These are phyloP conservation scores for Collybia mongolica DNA, from an alignment of 768 basidiomycete genomes.

Conservation along the genomic window DNA sequence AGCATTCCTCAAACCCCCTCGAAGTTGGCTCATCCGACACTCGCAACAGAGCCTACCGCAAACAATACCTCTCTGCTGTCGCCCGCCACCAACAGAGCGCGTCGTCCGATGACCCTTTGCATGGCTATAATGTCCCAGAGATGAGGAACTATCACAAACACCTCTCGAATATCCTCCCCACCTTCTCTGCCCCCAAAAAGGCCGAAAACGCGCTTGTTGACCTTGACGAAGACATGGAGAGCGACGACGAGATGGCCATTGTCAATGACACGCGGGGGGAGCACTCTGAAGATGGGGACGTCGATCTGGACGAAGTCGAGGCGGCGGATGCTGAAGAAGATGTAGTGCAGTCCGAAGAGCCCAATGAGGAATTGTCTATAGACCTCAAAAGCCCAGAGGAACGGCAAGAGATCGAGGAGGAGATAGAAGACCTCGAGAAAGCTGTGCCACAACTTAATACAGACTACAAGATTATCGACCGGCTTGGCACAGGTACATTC, in stretches of 20 bases:
- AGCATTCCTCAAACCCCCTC: constrained; percentile 74
- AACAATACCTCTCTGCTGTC: constrained; percentile 32
- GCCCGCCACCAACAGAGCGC: constrained; percentile 22
- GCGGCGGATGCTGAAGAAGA: constrained; percentile 32
- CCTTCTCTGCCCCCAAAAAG: constrained; percentile 9
- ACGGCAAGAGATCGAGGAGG: constrained; percentile 67
- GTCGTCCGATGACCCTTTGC: constrained; percentile 53
- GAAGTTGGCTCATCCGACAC: constrained; percentile 58
- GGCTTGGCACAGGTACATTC: constrained; percentile 96
- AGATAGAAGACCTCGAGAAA: constrained; percentile 70
- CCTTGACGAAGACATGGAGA: constrained; percentile 49
- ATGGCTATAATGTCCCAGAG: constrained; percentile 34
- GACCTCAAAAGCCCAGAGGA: constrained; percentile 62
- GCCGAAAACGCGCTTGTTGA: constrained; percentile 32
- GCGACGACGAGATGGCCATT: constrained; percentile 35
- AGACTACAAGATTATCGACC: constrained; percentile 81
- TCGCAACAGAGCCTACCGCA: constrained; percentile 41
- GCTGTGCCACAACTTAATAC: constrained; percentile 63
- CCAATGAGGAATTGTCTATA: constrained; percentile 64
- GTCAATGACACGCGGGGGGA: constrained; percentile 21
- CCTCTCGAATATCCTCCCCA: constrained; percentile 42
- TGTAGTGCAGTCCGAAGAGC: constrained; percentile 27
- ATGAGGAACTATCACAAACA: constrained; percentile 51
- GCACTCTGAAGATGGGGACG: constrained; percentile 21
- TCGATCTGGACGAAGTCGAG: constrained; percentile 29